A percentile compares a stretch with the other conserved stretches of the same genome.
These are phyloP conservation scores for Pythium myriotylum DNA, from an alignment of 352 stramenopile species.

Conservation along the genomic window DNA sequence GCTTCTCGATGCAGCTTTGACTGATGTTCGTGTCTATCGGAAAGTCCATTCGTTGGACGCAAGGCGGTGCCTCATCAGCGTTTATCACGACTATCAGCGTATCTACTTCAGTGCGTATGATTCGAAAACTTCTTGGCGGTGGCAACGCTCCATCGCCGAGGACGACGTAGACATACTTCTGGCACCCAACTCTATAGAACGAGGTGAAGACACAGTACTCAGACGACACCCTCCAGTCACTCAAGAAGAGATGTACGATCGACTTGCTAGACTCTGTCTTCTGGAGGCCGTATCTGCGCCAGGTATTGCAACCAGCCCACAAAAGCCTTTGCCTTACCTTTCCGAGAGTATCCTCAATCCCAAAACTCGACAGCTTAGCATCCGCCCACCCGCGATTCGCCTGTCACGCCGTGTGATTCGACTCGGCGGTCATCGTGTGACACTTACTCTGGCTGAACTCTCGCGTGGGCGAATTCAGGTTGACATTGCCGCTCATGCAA, in stretches of 20 bases:
- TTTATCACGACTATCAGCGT: constrained; percentile 73
- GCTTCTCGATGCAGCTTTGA: constrained; percentile 61
- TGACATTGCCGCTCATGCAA: constrained; percentile 52
- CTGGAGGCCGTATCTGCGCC: constrained; percentile 32
- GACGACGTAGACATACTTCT: constrained; percentile 61
- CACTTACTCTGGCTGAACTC: constrained; percentile 64
- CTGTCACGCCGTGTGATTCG: constrained; percentile 56
- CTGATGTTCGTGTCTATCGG: constrained; percentile 69
- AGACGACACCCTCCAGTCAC: constrained; percentile 46
- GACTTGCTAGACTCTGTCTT: constrained; percentile 58
- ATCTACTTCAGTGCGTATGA: constrained; percentile 76
- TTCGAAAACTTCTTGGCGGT: constrained; percentile 46
- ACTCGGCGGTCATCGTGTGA: constrained; percentile 48
- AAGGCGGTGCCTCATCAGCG: constrained; percentile 55
- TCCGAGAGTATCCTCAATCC: neutral
- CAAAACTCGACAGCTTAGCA: constrained; percentile 33
- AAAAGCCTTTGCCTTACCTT: neutral
- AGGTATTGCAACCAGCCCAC: neutral
- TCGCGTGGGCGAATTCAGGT: constrained; percentile 62
- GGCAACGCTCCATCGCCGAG: constrained; percentile 58
- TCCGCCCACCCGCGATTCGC: constrained; percentile 50
- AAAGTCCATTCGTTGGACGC: constrained; percentile 45
- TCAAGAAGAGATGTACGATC: constrained; percentile 61
- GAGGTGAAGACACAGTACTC: constrained; percentile 22
- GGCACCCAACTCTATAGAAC: constrained; percentile 62